Percentiles rank a stretch among this genome's conserved stretches.
Conservation (phyloP, 75 land plant species). For the Gnetum montanum region DNA sequence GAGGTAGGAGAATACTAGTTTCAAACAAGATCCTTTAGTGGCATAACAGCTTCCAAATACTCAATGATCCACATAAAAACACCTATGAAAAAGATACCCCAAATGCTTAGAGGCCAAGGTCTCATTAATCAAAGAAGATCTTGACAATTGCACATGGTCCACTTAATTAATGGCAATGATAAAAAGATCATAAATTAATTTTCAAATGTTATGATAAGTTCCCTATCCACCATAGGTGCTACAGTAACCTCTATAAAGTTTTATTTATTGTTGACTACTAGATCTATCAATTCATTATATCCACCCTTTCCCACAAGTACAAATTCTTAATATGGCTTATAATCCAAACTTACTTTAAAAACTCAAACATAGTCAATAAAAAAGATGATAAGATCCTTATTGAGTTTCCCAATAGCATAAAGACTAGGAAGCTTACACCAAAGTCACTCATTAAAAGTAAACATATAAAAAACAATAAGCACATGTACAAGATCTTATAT, state of each 20-base stretch:
- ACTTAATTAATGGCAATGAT: background rate
- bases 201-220: background rate
- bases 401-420: conserved; percentile 9
- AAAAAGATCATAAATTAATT: background rate
- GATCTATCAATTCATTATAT: conserved; percentile 4
- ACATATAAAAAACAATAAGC: no score
- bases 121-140: conserved; percentile 5
- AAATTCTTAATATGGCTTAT: conserved; percentile 1
- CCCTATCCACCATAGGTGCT: background rate
- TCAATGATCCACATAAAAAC: background rate
- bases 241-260: background rate
- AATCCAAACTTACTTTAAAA: conserved; percentile 4
- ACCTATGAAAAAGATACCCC: background rate
- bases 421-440: conserved; percentile 1
- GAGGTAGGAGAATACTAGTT: background rate
- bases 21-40: background rate
- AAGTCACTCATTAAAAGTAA: no score
- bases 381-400: conserved; percentile 11
- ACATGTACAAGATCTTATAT: no score
- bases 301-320: conserved; percentile 10
- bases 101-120: background rate
- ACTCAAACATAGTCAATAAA: conserved; percentile 10
- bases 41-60: no score
- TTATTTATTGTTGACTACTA: background rate
- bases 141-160: background rate